A percentile compares a stretch with the other conserved stretches of the same genome.
Evolutionary conservation across 768 basidiomycete species (phyloP).

Genomic region (Tephrocybe sp.): DNA sequence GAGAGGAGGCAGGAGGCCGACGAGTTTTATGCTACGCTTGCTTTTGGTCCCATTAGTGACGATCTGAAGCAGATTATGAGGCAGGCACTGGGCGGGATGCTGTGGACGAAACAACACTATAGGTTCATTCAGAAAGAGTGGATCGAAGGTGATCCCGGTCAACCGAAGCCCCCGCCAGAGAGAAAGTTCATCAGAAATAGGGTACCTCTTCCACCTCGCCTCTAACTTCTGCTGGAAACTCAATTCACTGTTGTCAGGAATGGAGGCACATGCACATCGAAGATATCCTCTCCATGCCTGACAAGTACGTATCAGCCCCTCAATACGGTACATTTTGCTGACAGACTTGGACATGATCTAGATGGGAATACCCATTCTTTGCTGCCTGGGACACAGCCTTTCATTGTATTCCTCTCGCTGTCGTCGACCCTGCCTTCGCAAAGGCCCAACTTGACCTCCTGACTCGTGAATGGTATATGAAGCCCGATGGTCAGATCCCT

Average conservation of each 20-base stretch:
- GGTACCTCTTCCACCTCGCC: constrained; percentile 39
- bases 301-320: constrained; percentile 67
- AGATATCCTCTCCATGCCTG: constrained; percentile 98
- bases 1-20: constrained; percentile 92
- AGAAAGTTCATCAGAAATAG: constrained; percentile 83
- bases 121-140: constrained; percentile 95
- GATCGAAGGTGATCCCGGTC: constrained; percentile 93
- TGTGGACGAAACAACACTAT: constrained; percentile 99
- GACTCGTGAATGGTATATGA: constrained; percentile 99
- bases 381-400: constrained; percentile 99
- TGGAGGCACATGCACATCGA: constrained; percentile 97
- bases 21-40: constrained; percentile 88
- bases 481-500: constrained; percentile 97
- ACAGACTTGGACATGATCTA: constrained; percentile 24
- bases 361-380: constrained; percentile 99
- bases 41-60: constrained; percentile 82
- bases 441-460: constrained; percentile 97
- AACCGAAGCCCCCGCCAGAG: constrained; percentile 91
- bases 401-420: constrained; percentile 96
- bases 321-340: not conserved
- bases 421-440: constrained; percentile 93
- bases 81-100: constrained; percentile 94
- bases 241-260: constrained; percentile 46
- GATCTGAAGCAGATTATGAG: constrained; percentile 96
- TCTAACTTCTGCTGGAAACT: not conserved